Conservation (phyloP, 805 yeast species). For the Metschnikowia lochheadii region DNA sequence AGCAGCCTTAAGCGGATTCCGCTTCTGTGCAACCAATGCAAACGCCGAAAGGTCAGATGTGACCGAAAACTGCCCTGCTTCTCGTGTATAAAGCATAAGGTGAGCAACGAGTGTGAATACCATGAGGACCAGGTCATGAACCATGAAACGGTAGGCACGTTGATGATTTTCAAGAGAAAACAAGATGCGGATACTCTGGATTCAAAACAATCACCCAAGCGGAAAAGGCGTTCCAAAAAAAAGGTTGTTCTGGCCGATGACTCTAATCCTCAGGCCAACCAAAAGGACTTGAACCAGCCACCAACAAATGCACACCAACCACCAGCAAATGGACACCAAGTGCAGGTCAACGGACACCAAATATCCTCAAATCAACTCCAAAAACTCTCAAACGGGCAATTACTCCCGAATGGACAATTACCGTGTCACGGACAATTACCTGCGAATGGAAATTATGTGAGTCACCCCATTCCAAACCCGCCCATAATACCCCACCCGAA, state of each 20-base stretch:
- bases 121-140: constrained; percentile 16
- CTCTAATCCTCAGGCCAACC: background rate
- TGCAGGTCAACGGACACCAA: background rate
- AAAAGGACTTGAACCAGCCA: background rate
- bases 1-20: constrained; percentile 16
- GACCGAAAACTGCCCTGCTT: constrained; percentile 35
- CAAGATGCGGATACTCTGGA: background rate
- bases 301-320: no score
- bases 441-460: background rate
- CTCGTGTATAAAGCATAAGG: constrained; percentile 27
- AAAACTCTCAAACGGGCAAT: no score
- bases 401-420: no score
- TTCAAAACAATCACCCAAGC: background rate
- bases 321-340: no score
- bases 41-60: constrained; percentile 35
- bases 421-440: no score
- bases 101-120: constrained; percentile 23
- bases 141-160: constrained; percentile 4
- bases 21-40: constrained; percentile 34
- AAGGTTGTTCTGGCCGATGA: background rate
- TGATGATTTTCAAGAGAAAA: constrained; percentile 3
- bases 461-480: background rate
- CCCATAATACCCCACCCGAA: background rate
- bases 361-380: background rate
- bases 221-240: background rate